Conservation (phyloP, 768 basidiomycete genomes). For the Pseudohyphozyma bogoriensis region DNA sequence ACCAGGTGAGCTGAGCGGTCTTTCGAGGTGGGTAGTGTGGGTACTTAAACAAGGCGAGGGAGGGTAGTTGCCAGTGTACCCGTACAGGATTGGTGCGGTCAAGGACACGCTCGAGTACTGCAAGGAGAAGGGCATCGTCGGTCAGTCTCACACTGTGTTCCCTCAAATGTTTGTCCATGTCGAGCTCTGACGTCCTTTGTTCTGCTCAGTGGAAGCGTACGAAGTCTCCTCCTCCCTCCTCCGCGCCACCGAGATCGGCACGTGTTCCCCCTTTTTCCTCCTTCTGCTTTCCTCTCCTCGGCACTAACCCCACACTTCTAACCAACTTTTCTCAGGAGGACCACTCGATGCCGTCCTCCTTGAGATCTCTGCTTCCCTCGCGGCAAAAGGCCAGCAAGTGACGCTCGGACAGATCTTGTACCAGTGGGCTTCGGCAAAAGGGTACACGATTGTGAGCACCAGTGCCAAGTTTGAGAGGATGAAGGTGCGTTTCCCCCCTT, state of each 20-base stretch:
- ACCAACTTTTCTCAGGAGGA: background rate
- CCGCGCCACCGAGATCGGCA: slow-evolving; percentile 1
- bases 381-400: background rate
- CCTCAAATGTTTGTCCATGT: too few relatives aligned
- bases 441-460: background rate
- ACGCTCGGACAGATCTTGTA: slow-evolving; percentile 3
- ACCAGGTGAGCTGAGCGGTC: background rate
- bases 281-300: background rate
- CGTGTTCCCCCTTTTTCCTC: background rate
- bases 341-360: slow-evolving; percentile 6
- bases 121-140: background rate
- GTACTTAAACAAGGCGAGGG: too few relatives aligned
- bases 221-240: slow-evolving; percentile 1
- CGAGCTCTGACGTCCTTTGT: too few relatives aligned
- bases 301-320: background rate
- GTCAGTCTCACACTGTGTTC: too few relatives aligned
- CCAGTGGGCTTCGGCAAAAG: slow-evolving; percentile 4
- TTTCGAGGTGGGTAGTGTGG: background rate
- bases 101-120: slow-evolving; percentile 1
- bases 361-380: background rate
- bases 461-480: background rate
- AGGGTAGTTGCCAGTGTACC: slow-evolving; percentile 9
- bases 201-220: slow-evolving; percentile 13
- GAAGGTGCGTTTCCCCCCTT: background rate
- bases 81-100: too few relatives aligned